Conservation (phyloP, 2,329 filamentous ascomycete genomes). For the Paraphoma sp. region DNA sequence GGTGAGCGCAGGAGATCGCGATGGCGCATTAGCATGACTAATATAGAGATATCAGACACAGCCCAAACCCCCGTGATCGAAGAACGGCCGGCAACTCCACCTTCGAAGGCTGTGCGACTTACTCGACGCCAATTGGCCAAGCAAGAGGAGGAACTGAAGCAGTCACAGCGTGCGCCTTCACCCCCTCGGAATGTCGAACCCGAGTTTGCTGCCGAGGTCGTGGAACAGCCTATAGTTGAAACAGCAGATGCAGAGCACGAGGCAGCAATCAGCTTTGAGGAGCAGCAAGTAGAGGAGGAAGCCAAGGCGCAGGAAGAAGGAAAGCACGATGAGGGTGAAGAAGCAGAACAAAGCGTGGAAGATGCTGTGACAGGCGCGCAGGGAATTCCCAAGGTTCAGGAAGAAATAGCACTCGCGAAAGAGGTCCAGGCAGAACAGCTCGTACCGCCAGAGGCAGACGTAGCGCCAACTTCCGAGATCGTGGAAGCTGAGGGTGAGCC, state of each 20-base stretch:
- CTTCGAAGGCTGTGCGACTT: constrained; percentile 37
- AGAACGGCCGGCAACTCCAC: constrained; percentile 30
- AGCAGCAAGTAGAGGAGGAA: background rate
- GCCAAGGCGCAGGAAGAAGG: background rate
- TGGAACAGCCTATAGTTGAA: constrained; percentile 10
- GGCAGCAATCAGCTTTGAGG: constrained; percentile 3
- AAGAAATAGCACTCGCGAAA: background rate
- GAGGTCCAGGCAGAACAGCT: background rate
- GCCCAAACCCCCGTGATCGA: constrained; percentile 25
- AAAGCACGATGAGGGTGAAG: background rate
- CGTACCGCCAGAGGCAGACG: background rate
- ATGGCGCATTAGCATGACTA: constrained; percentile 11
- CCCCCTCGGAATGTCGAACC: constrained; percentile 14
- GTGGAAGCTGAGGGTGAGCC: constrained; percentile 7
- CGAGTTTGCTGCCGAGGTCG: constrained; percentile 9
- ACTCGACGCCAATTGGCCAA: constrained; percentile 46
- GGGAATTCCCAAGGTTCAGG: constrained; percentile 5
- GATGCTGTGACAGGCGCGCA: constrained; percentile 9
- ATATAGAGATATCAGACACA: constrained; percentile 22
- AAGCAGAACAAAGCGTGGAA: constrained; percentile 5
- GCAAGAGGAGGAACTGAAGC: constrained; percentile 38
- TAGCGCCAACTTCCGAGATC: background rate
- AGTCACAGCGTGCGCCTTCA: constrained; percentile 23
- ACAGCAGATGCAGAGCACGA: constrained; percentile 4
- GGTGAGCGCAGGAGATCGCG: constrained; percentile 18